Evolutionary conservation across 2,329 filamentous ascomycete species (phyloP), one percentile per base, ranked within the genome.

Genomic region (Akanthomyces lecanii): DNA sequence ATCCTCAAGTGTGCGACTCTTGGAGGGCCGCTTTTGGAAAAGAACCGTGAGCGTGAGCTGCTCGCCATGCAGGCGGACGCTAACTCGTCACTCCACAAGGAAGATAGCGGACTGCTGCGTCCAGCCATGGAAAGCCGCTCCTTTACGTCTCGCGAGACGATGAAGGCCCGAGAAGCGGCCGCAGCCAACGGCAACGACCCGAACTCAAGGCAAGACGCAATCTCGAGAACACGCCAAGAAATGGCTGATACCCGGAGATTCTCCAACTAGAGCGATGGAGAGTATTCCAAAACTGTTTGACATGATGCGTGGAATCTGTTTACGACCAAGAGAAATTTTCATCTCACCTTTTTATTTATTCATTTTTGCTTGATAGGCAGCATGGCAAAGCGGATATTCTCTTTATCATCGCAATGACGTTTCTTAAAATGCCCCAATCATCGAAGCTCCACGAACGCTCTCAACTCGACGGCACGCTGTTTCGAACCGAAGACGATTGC

Each of bases 1-100:
- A 98, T 99, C 65, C 85, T 98, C 67, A 97, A 97, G 75, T 98
- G 94, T 73, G 94, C 92, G 14, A 97, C 95, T 5, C 87, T 98
- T 40, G 92, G 94, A 63, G 89, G 91, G 52, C 89, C 89, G 57
- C 81, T 96, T 60, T 83, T 94, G 59, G 91, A 95, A 74, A 90
- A 92, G 76, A 89, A 89, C 70, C 78, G 85, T 57, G 85, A 88
- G 72, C 80, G 81, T 63, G 85, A 85, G 74, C 76, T 82, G 73
- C 76, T 82, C 68, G 82, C 74, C 66, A 81, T 82, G 58, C 79
- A 82, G 58, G 75, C 76, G 38, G 80, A 82, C 54, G 79, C 78
- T 53, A 82, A 80, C 65, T 77, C 76, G 11, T 74, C 77, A 28
- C 76, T 75, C 63, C 74, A 73, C 51, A 75, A 76, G 66, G 72